Evolutionary conservation across 306 rosid genomes (phyloP).

Genomic region (Morella rubra): DNA sequence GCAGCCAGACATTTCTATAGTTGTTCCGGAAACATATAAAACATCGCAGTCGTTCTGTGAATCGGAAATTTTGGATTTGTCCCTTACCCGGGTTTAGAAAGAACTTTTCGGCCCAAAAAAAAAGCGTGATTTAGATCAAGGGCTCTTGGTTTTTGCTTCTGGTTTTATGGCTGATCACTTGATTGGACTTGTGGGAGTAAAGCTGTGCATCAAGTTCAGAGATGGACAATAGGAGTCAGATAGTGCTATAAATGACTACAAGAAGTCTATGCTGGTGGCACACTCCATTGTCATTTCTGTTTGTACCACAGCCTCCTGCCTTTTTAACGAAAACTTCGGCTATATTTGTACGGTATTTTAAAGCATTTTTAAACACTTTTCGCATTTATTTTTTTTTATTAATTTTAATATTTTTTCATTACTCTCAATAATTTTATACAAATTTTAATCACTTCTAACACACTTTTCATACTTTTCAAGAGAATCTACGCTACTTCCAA

Average conservation of each 20-base stretch:
- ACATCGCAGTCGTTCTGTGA: background rate
- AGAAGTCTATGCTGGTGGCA: background rate
- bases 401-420: too few relatives aligned
- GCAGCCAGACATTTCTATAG: background rate
- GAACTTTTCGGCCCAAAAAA: background rate
- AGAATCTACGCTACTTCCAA: too few relatives aligned
- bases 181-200: conserved; percentile 9
- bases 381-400: too few relatives aligned
- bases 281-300: background rate
- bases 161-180: background rate
- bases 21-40: background rate
- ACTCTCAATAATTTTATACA: too few relatives aligned
- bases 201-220: background rate
- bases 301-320: background rate
- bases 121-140: background rate
- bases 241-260: conserved; percentile 1
- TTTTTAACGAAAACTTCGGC: background rate
- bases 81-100: background rate
- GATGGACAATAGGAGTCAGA: background rate
- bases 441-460: too few relatives aligned
- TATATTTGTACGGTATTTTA: too few relatives aligned
- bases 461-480: too few relatives aligned
- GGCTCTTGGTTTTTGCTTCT: background rate
- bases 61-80: background rate
- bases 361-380: too few relatives aligned